phyloP scores from a whole-genome alignment of 768 basidiomycete genomes.

The Lentinula aciculospora region DNA sequence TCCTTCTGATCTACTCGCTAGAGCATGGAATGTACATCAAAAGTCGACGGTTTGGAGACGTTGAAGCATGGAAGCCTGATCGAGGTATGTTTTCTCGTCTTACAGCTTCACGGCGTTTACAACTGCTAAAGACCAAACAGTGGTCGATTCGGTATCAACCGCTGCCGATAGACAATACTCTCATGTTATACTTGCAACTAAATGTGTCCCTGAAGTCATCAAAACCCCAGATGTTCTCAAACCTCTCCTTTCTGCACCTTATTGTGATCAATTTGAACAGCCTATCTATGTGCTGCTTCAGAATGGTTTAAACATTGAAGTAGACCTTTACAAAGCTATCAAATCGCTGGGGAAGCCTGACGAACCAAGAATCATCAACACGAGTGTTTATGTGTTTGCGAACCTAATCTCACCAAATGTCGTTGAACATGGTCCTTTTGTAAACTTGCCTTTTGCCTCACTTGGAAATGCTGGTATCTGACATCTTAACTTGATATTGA shows the following conservation, averaged over 20 bases:
- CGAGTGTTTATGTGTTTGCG: constrained; percentile 49
- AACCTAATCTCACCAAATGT: constrained; percentile 41
- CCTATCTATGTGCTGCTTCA: constrained; percentile 61
- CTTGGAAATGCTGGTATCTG: background rate
- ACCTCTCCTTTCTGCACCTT: constrained; percentile 45
- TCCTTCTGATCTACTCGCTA: constrained; percentile 13
- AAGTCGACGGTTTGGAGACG: constrained; percentile 54
- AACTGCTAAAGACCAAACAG: constrained; percentile 24
- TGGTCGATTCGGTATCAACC: constrained; percentile 50
- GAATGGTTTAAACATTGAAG: constrained; percentile 71
- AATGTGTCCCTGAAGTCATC: constrained; percentile 62
- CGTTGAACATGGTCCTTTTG: constrained; percentile 48
- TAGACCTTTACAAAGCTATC: constrained; percentile 52
- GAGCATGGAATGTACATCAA: constrained; percentile 50
- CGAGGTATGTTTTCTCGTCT: constrained; percentile 39
- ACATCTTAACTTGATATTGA: background rate
- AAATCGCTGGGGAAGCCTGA: constrained; percentile 27
- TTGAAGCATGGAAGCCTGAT: constrained; percentile 58
- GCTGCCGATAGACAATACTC: constrained; percentile 58
- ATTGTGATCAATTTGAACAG: constrained; percentile 38
- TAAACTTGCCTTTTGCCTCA: constrained; percentile 21
- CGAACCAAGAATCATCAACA: constrained; percentile 47
- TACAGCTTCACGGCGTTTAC: background rate
- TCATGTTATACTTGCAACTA: constrained; percentile 64
- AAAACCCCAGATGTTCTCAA: constrained; percentile 52